Evolutionary conservation across 257 asterid species (phyloP).

Genomic region (Cinchona pubescens): DNA sequence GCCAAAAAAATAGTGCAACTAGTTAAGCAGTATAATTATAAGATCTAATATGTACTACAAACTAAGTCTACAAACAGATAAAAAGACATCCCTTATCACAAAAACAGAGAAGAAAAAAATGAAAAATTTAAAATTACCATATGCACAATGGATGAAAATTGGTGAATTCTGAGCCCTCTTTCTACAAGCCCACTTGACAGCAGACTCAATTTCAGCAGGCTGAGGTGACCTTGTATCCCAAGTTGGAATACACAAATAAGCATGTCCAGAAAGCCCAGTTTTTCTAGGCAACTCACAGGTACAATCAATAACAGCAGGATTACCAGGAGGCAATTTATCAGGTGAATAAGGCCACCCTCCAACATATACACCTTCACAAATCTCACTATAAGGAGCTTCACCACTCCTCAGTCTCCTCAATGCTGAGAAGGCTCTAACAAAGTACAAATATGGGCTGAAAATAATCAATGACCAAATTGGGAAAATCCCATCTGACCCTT

Average conservation of each 20-base stretch:
- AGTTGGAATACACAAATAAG: constrained; percentile 77
- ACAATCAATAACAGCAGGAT: constrained; percentile 81
- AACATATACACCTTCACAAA: constrained; percentile 67
- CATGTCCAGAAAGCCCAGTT: constrained; percentile 50
- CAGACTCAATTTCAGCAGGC: constrained; percentile 79
- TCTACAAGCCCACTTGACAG: constrained; percentile 93
- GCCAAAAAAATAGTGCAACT: background rate
- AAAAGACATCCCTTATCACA: background rate
- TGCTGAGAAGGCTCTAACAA: constrained; percentile 70
- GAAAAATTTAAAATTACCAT: constrained; percentile 44
- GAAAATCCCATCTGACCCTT: constrained; percentile 74
- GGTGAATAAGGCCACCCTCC: constrained; percentile 91
- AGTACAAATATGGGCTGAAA: constrained; percentile 78
- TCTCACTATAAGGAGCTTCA: constrained; percentile 70
- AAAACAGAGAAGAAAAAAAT: background rate
- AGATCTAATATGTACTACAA: constrained; percentile 3
- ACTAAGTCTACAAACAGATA: background rate
- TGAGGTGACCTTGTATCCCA: constrained; percentile 90
- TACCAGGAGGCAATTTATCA: constrained; percentile 79
- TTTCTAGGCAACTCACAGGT: constrained; percentile 93
- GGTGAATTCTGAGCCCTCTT: constrained; percentile 76
- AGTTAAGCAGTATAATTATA: background rate
- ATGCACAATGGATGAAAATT: constrained; percentile 80
- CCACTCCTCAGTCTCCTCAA: constrained; percentile 65
- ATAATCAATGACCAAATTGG: constrained; percentile 69